Base-by-base conservation (phyloP, 306 rosid genomes). In the Pyrus betulifolia region DNA sequence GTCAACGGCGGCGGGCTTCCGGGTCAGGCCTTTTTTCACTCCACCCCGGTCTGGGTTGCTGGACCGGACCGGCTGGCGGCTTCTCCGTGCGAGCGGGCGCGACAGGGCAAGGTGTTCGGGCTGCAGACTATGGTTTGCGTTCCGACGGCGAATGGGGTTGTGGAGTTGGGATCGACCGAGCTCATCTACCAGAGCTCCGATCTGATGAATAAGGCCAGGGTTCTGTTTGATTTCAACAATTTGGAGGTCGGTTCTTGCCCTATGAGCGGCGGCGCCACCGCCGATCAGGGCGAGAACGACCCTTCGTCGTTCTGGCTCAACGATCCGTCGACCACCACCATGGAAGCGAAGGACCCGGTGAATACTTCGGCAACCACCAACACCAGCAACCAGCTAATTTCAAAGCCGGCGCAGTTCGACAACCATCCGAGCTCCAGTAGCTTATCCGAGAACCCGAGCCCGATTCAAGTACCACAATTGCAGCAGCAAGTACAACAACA, bases 111-210 rank as follows among this genome's bases (percentile, higher is more conserved):
- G 66, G 42, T 76, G 11, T 87, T 88, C 4, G 98, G 99, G 1
- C 51, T 95, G 57, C 92, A 86, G 72, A 95, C 99, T 19, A 40
- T 95, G 72, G 96, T 88, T 0, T 91, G 97, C 27, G 86, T 95
- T 30, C 98, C 98, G 3, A 82, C 87, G 0, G 85, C 87, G 7
- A 91, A 87, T 55, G 98, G 99, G 1, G 99, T 95, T 1, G 97
- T 95, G 0, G 98, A 95, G 57, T 74, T 95, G 23, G 99, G 99
- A 0, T 95, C 98, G 22, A 83, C 96, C 0, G 97, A 92, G 78
- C 46, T 80, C n/a, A 88, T 95, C 65, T 79, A 65, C 61, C 91
- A 88, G 71, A 89, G 86, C 70, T 25, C 88, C 11, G 99, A 95
- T 91, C 87, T 95, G 86, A 88, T 81, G 92, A 86, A 92, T 45